Percentiles rank a stretch among this genome's conserved stretches.
These are phyloP conservation scores for Grosmannia clavigera DNA, from an alignment of 2,329 filamentous ascomycete species.

Conservation along the genomic window DNA sequence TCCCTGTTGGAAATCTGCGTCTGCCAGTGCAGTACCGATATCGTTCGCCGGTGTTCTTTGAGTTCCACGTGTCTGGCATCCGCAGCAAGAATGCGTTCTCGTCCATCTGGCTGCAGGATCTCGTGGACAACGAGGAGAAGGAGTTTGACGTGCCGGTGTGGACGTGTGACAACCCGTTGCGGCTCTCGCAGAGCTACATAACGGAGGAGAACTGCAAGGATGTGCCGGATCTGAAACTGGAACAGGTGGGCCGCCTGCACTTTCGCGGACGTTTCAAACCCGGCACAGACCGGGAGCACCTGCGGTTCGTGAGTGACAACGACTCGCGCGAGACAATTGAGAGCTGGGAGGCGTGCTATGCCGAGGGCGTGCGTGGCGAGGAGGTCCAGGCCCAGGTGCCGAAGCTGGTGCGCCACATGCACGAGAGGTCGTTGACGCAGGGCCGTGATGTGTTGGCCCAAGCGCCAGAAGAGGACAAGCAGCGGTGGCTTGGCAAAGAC, in stretches of 20 bases:
- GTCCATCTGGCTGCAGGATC: slow-evolving; percentile 72
- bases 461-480: slow-evolving; percentile 57
- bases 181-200: slow-evolving; percentile 85
- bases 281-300: slow-evolving; percentile 78
- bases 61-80: slow-evolving; percentile 61
- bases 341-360: slow-evolving; percentile 82
- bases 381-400: slow-evolving; percentile 65
- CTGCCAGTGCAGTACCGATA: slow-evolving; percentile 87
- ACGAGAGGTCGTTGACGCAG: slow-evolving; percentile 68
- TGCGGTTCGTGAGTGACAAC: slow-evolving; percentile 73
- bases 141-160: slow-evolving; percentile 85
- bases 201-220: slow-evolving; percentile 61
- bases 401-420: slow-evolving; percentile 57
- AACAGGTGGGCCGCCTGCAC: slow-evolving; percentile 68
- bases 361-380: slow-evolving; percentile 68
- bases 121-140: slow-evolving; percentile 66
- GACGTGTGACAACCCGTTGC: slow-evolving; percentile 61
- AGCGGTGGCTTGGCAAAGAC: slow-evolving; percentile 65
- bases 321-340: slow-evolving; percentile 87
- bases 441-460: slow-evolving; percentile 70
- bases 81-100: slow-evolving; percentile 64
- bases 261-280: slow-evolving; percentile 79
- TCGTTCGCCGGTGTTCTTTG: slow-evolving; percentile 78
- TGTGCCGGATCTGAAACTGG: slow-evolving; percentile 62
- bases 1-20: slow-evolving; percentile 36